phyloP scores from a whole-genome alignment of 2,329 filamentous ascomycete genomes.

The Canariomyces notabilis region DNA sequence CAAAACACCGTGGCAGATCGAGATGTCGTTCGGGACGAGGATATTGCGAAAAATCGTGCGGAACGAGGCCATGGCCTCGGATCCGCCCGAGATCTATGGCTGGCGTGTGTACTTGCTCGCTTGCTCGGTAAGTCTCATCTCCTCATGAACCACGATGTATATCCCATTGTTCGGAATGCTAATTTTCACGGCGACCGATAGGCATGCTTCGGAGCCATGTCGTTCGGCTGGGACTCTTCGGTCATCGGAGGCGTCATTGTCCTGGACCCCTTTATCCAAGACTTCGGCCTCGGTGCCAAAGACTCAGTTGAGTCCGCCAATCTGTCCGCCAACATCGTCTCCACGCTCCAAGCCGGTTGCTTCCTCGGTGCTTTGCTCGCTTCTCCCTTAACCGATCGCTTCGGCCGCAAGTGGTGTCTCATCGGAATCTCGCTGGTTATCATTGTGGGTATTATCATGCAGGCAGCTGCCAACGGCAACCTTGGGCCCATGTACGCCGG shows the following conservation, averaged over 20 bases:
- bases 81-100: conserved; percentile 64
- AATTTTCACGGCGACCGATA: conserved; percentile 4
- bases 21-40: conserved; percentile 20
- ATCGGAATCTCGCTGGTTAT: conserved; percentile 51
- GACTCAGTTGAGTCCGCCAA: conserved; percentile 44
- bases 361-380: conserved; percentile 40
- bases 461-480: conserved; percentile 52
- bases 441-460: conserved; percentile 55
- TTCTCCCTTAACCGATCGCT: conserved; percentile 46
- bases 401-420: conserved; percentile 50
- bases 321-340: conserved; percentile 60
- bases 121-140: conserved; percentile 41
- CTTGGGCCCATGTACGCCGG: conserved; percentile 59
- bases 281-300: conserved; percentile 45
- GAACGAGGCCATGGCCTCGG: conserved; percentile 59
- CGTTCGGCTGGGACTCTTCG: conserved; percentile 59
- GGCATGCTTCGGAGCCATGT: conserved; percentile 45
- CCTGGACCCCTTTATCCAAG: conserved; percentile 50
- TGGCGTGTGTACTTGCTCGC: conserved; percentile 64
- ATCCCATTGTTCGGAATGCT: neutral
- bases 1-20: conserved; percentile 6
- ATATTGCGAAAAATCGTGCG: conserved; percentile 42
- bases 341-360: conserved; percentile 44
- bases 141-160: neutral
- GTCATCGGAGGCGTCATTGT: conserved; percentile 64